Evolutionary conservation across 1,284 basidiomycete species (phyloP), one percentile per base, ranked within the genome.

Genomic region (Cronartium quercuum): DNA sequence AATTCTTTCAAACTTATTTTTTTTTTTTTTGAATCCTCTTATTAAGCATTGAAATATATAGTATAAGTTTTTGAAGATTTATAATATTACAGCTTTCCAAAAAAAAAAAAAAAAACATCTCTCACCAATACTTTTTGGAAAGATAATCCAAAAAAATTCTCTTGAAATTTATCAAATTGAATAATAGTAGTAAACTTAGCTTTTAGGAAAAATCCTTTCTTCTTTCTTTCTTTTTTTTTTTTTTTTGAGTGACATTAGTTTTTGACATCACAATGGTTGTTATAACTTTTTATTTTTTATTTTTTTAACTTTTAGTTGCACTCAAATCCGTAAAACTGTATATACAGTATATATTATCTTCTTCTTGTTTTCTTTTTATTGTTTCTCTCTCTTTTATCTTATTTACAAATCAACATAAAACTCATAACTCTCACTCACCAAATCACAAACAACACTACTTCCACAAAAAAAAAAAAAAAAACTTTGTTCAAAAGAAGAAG

Each of bases 161-260:
- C n/a, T n/a, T n/a, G 7, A 60, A 60, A 60, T 21, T 9, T 60
- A 21, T 21, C 9, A 60, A 60, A 60, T 10, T 10, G 34, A 60
- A 60, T 7, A 60, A 60, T 10, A 10, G 7, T 21, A 60, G 34
- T 9, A 9, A 60, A 60, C 9, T 21, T 21, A 7, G 21, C 57
- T 60, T n/a, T 60, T 60, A 21, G 12, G 21, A 21, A 21, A 21
- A n/a, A n/a, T 60, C 34, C 7, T 21, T 60, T 60, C 34, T 60
- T 9, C 34, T 60, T 60, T 21, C 21, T 60, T 60, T 21, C 21
- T 60, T 60, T 9, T 60, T 60, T 60, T 60, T 60, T 60, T 60
- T 60, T 60, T 60, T 21, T 60, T 21, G 21, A 10, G 9, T 9
- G 9, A 9, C 9, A 21, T 9, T 60, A 10, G n/a, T 21, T 60